Conservation (phyloP, 192 early-diverging fungal species). For the Spizellomyces punctatus region DNA sequence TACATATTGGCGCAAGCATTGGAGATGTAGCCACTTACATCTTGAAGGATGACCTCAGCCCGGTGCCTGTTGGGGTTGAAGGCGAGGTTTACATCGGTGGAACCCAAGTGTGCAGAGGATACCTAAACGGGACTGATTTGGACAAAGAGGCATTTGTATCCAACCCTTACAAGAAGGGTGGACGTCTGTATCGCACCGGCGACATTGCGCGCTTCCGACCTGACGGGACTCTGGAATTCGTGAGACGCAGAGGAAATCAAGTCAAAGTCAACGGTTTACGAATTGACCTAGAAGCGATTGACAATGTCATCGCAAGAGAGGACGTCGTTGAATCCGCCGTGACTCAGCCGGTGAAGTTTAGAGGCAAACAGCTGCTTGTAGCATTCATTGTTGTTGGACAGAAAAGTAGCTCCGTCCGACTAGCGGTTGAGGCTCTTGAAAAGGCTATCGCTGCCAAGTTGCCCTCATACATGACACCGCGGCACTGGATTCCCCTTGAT, state of each 20-base stretch:
- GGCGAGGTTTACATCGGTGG: slow-evolving; percentile 47
- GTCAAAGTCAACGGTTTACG: slow-evolving; percentile 52
- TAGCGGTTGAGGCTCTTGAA: no score
- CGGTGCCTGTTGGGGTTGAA: slow-evolving; percentile 36
- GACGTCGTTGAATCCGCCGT: background rate
- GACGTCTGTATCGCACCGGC: slow-evolving; percentile 38
- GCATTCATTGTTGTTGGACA: slow-evolving; percentile 6
- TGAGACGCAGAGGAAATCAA: slow-evolving; percentile 38
- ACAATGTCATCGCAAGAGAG: slow-evolving; percentile 1
- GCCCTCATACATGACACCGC: slow-evolving; percentile 43
- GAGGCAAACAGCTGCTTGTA: slow-evolving; percentile 1
- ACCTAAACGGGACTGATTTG: slow-evolving; percentile 45
- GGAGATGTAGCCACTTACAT: no score
- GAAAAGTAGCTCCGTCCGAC: background rate
- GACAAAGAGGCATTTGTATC: slow-evolving; percentile 31
- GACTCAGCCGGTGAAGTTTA: no score
- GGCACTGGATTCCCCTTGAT: no score
- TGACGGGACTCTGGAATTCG: slow-evolving; percentile 9
- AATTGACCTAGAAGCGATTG: slow-evolving; percentile 26
- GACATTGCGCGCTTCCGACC: slow-evolving; percentile 22
- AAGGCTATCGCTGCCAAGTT: slow-evolving; percentile 10
- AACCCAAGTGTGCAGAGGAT: slow-evolving; percentile 36
- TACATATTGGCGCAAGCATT: no score
- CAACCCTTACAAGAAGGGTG: slow-evolving; percentile 15
- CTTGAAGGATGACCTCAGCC: slow-evolving; percentile 3